A percentile compares a stretch with the other conserved stretches of the same genome.
phyloP scores from a whole-genome alignment of 169 alveolate genomes.

The Ichthyophthirius multifiliis region DNA sequence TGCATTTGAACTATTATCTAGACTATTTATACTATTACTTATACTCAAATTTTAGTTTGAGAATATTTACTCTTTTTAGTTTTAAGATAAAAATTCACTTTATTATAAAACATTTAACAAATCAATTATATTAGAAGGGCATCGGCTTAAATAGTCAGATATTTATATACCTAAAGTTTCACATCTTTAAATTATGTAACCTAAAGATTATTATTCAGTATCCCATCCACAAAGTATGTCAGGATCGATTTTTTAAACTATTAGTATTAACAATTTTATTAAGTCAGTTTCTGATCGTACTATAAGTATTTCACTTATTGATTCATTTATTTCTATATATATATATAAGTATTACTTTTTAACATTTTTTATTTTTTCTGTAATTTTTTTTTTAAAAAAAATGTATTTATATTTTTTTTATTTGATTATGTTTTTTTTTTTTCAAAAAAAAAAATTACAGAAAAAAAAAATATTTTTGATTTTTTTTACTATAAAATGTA shows the following conservation, averaged over 20 bases:
- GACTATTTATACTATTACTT: no score
- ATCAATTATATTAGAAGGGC: constrained; percentile 28
- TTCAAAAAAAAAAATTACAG: no score
- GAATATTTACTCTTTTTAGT: not conserved
- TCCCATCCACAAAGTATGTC: constrained; percentile 77
- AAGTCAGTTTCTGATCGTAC: constrained; percentile 63
- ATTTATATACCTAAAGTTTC: constrained; percentile 55
- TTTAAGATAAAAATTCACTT: constrained; percentile 26
- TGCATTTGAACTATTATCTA: no score
- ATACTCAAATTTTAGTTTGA: not conserved
- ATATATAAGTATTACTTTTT: no score
- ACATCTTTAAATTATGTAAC: constrained; percentile 61
- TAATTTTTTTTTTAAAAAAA: no score
- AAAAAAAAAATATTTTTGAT: no score
- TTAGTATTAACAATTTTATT: constrained; percentile 40
- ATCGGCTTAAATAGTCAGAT: constrained; percentile 46
- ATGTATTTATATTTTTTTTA: no score
- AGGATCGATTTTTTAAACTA: constrained; percentile 62
- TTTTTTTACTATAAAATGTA: not conserved
- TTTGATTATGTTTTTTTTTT: no score
- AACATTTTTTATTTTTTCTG: no score
- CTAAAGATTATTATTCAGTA: constrained; percentile 58
- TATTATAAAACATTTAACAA: constrained; percentile 13
- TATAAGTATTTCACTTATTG: constrained; percentile 33
- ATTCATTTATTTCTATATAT: constrained; percentile 9